Conservation (phyloP, 169 alveolate species). For the Cryptosporidium tyzzeri region DNA sequence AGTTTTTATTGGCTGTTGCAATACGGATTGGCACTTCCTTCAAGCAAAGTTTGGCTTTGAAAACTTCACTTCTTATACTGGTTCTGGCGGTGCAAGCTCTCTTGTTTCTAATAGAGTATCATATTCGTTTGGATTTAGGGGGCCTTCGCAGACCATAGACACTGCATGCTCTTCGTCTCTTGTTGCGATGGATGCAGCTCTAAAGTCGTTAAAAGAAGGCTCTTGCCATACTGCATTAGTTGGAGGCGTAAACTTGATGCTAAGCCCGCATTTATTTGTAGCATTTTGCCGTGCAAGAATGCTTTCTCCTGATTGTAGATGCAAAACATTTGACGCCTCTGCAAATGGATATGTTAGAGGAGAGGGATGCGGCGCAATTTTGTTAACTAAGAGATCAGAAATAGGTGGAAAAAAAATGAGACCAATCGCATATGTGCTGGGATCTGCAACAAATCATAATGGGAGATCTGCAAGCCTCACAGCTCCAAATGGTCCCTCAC, state of each 20-base stretch:
- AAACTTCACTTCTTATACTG: slow-evolving; percentile 78
- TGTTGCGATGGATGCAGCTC: slow-evolving; percentile 83
- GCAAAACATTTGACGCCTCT: slow-evolving; percentile 84
- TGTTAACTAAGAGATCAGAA: slow-evolving; percentile 77
- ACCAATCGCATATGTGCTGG: slow-evolving; percentile 76
- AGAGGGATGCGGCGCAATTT: slow-evolving; percentile 82
- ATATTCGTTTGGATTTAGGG: slow-evolving; percentile 83
- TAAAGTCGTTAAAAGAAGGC: slow-evolving; percentile 78
- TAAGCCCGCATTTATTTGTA: slow-evolving; percentile 82
- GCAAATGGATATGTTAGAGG: slow-evolving; percentile 86
- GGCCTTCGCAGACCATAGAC: slow-evolving; percentile 85
- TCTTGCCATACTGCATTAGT: slow-evolving; percentile 82
- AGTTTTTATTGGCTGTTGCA: slow-evolving; percentile 84
- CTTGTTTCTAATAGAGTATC: slow-evolving; percentile 84
- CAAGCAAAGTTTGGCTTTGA: slow-evolving; percentile 13
- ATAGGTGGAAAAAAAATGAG: slow-evolving; percentile 62
- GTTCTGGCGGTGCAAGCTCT: slow-evolving; percentile 84
- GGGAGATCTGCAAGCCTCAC: slow-evolving; percentile 84
- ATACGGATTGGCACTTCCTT: slow-evolving; percentile 81
- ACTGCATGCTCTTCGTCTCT: slow-evolving; percentile 88
- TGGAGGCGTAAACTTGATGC: slow-evolving; percentile 85
- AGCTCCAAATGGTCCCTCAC: slow-evolving; percentile 85
- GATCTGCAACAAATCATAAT: slow-evolving; percentile 83
- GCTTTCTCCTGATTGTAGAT: slow-evolving; percentile 84
- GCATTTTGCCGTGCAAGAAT: slow-evolving; percentile 86